Base-by-base conservation (phyloP, 2,329 filamentous ascomycete genomes). In the Thielaviopsis ethacetica region DNA sequence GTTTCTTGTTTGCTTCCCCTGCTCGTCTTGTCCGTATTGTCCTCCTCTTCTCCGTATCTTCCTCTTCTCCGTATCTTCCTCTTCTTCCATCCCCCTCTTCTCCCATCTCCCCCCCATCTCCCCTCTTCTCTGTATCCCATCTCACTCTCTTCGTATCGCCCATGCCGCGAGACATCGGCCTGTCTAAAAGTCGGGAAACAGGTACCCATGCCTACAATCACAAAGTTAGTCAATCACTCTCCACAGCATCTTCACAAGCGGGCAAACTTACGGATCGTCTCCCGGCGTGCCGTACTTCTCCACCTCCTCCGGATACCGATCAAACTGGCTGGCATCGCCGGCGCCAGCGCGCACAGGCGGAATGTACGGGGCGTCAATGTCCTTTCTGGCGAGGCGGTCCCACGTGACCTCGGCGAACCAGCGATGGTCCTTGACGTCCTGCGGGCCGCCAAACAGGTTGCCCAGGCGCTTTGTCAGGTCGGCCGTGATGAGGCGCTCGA, bases 361-460 rank as follows among this genome's bases (percentile, higher is more conserved):
- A 59, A 95, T 93, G 69, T 98, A 98, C 5, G 93, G 93, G 44
- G 93, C 93, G 72, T 98, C 93, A 62, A 98, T 98, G 67, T 98
- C 93, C 73, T 96, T 97, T 70, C 90, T 86, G 44, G 87, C 84
- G 65, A 98, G 75, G 63, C 93, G 79, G 67, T 98, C 93, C 93
- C 93, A 98, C 2, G 93, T 97, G 56, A 98, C 93, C 73, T 98
- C 93, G 7, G 88, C 81, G 68, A 98, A 98, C 93, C 93, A 98
- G 1, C 87, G 80, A 68, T 98, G 93, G 65, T 84, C 87, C 80
- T 96, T 97, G 64, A 98, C 90, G 69, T 97, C 93, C 66, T 86
- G 83, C 49, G 88, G 83, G 34, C 93, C 93, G 15, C 86, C 89
- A 70, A 93, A 93, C 68, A 97, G 74, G 71, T 98, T 98, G 57